Base-by-base conservation (phyloP, 495 filamentous ascomycete genomes). In the Oidiodendron maius region DNA sequence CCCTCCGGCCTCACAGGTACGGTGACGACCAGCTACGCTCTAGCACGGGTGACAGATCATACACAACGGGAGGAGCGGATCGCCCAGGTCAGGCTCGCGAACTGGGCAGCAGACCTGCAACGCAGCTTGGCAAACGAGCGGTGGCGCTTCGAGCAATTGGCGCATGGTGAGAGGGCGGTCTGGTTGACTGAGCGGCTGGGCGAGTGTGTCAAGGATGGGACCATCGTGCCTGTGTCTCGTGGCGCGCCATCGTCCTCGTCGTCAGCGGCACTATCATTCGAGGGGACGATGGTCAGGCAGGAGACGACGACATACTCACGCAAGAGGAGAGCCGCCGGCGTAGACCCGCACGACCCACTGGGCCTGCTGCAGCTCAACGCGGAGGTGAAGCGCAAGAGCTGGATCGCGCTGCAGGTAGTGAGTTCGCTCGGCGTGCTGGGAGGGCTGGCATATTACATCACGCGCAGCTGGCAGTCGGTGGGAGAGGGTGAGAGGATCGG, bases 41-140 rank as follows among this genome's bases (percentile, higher is more conserved):
- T 95, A 44, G 81, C 89, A 10, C 72, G 82, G 37, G 71, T 91
- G 45, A 69, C 82, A 24, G 82, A 87, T 51, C 80, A 87, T 58
- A 82, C 81, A 2, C 80, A 84, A 43, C 72, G 77, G 23, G 82
- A 93, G 63, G 82, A 91, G 53, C 74, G 71, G 10, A 66, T 87
- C n/a, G 84, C 87, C 3, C 87, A 89, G 57, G 76, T 95, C 20
- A 77, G 85, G 16, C 72, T 96, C 11, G 85, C 84, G 5, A 87
- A 90, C 58, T 98, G 93, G 93, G 91, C 91, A 9, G 75, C 81
- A 1, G 89, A 96, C 59, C 75, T 98, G 0, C 91, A 96, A 59
- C 82, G 79, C 40, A 90, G 86, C 55, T 67, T 95, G 4, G 77
- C 83, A 20, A 84, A 87, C 35, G 91, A 98, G 63, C 81, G 87